Base-by-base conservation (phyloP, 768 basidiomycete species). In the Suillus subluteus region DNA sequence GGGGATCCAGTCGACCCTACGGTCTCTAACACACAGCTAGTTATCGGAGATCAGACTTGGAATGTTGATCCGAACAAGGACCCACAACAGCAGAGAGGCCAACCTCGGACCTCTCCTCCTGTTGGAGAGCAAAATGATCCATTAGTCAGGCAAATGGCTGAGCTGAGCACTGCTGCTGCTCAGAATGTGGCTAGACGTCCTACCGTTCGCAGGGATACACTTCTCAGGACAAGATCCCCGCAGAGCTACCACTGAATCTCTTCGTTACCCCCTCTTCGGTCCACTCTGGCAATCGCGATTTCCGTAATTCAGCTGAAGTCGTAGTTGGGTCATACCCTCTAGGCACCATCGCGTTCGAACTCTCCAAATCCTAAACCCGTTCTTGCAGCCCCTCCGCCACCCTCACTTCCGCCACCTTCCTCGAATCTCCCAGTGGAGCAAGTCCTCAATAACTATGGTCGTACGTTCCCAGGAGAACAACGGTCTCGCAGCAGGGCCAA, bases 401-500 rank as follows among this genome's bases (percentile, higher is more conserved):
- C 82, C 0, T 74, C 75, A 16, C 26, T 66, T 3, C 64, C 78
- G 4, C 79, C 81, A 38, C 78, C 83, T 3, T 67, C 82, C 8
- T 83, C 83, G 1, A 75, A 82, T 48, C 83, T 88, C n/a, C 82
- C 86, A 0, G 87, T 94, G 21, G 89, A 92, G 65, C 86, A 88
- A n/a, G 88, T 95, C 9, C 77, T 95, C 18, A 81, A 82, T 0
- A 84, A 88, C 69, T 98, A 98, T 73, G 86, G 90, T 35, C 94
- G 95, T 72, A 87, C 90, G 1, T 86, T 98, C 74, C 96, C 96
- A 8, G 96, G 95, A 4, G 96, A 98, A 75, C 81, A 86, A 61
- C 88, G 86, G 77, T 81, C 84, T 9, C 79, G 86, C 32, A 88
- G 86, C 72, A 79, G 86, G 55, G 81, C 82, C 62, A 85, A 82